These are phyloP conservation scores for Cercophora samala DNA, from an alignment of 495 filamentous ascomycete species.

Conservation along the genomic window DNA sequence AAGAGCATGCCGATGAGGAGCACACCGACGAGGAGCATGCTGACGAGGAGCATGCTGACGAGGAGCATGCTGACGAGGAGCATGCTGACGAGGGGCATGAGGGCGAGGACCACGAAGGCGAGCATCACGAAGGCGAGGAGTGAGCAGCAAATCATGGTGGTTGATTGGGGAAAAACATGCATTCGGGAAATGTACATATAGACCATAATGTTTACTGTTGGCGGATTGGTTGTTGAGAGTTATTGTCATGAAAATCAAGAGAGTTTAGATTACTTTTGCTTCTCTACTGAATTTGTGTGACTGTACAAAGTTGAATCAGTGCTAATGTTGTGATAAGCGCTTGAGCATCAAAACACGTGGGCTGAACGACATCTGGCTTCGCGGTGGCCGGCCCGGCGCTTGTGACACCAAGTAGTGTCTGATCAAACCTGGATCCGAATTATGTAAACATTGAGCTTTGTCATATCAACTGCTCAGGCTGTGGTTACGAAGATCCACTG, in stretches of 20 bases:
- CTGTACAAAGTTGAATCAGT: background rate
- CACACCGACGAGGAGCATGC: background rate
- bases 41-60: background rate
- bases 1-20: background rate
- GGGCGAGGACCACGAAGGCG: background rate
- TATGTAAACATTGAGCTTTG: background rate
- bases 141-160: background rate
- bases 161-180: background rate
- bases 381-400: background rate
- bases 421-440: background rate
- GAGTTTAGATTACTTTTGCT: background rate
- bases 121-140: background rate
- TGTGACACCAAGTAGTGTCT: background rate
- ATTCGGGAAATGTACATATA: background rate
- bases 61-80: background rate
- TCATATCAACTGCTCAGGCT: background rate
- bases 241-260: background rate
- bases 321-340: background rate
- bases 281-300: background rate
- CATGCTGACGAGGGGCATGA: background rate
- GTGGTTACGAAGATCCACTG: background rate
- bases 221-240: background rate
- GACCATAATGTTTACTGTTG: constrained; percentile 3
- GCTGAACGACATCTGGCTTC: background rate
- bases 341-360: background rate